Conservation (phyloP, 176 grass and related monocot genomes). For the Pontederia crassipes region DNA sequence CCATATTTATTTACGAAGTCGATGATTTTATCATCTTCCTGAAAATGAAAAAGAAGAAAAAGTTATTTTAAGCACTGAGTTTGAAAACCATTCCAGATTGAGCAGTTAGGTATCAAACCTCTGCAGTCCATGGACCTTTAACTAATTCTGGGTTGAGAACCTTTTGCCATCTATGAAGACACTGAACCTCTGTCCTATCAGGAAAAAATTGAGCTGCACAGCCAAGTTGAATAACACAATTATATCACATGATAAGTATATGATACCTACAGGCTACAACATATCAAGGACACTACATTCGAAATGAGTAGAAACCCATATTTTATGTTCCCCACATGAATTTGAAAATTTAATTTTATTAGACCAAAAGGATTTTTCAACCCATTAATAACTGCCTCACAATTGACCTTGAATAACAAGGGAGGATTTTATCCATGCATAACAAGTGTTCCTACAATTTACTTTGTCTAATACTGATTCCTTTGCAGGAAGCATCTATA, state of each 20-base stretch:
- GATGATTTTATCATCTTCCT: constrained; percentile 94
- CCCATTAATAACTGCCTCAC: too few relatives aligned
- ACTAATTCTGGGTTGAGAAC: constrained; percentile 97
- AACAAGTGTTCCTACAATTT: too few relatives aligned
- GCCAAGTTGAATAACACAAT: constrained; percentile 3
- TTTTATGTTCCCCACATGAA: too few relatives aligned
- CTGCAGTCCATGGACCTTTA: constrained; percentile 91
- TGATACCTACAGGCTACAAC: constrained; percentile 7
- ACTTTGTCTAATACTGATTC: too few relatives aligned
- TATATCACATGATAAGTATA: background rate
- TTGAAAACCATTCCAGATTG: background rate
- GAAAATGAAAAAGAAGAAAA: constrained; percentile 7
- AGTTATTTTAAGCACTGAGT: background rate
- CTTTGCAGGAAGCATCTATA: too few relatives aligned
- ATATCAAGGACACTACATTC: too few relatives aligned
- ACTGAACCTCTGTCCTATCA: constrained; percentile 95
- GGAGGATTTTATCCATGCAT: too few relatives aligned
- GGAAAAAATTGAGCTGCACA: constrained; percentile 73
- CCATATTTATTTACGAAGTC: constrained; percentile 80
- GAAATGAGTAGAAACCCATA: too few relatives aligned
- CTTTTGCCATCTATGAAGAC: constrained; percentile 97
- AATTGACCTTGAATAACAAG: too few relatives aligned
- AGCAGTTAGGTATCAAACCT: constrained; percentile 43
- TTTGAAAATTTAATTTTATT: too few relatives aligned
- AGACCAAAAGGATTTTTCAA: too few relatives aligned